Conservation (phyloP, 2,329 filamentous ascomycete genomes). For the Colletotrichum plurivorum region DNA sequence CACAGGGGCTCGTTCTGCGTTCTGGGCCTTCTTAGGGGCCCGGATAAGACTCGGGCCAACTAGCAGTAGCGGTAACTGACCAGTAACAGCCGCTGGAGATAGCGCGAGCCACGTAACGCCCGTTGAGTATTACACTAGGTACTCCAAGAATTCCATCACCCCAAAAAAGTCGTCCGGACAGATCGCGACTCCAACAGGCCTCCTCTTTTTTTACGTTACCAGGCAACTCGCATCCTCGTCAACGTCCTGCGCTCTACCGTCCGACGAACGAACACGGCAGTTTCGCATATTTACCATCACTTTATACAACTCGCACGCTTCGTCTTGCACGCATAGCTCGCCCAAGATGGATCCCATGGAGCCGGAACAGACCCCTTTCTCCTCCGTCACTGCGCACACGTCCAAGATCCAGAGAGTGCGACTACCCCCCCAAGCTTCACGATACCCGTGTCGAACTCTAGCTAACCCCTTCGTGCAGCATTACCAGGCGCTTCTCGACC, state of each 20-base stretch:
- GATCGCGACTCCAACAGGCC: slow-evolving; percentile 32
- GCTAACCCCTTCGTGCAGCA: slow-evolving; percentile 67
- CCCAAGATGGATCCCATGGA: slow-evolving; percentile 85
- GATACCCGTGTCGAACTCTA: background rate
- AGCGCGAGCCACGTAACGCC: background rate
- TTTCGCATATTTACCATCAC: background rate
- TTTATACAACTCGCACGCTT: background rate
- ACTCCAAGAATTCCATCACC: background rate
- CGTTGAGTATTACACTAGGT: slow-evolving; percentile 1
- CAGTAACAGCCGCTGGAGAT: background rate
- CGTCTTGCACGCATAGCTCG: slow-evolving; percentile 3
- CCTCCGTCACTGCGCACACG: slow-evolving; percentile 89
- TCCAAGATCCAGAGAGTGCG: slow-evolving; percentile 80
- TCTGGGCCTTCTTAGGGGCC: slow-evolving; percentile 15
- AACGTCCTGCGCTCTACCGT: background rate
- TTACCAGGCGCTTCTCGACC: slow-evolving; percentile 95
- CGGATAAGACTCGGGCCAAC: slow-evolving; percentile 39
- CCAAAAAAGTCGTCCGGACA: slow-evolving; percentile 40
- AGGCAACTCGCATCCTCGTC: slow-evolving; percentile 4
- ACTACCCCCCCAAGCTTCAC: slow-evolving; percentile 45
- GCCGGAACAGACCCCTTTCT: slow-evolving; percentile 92
- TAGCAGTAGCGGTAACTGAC: slow-evolving; percentile 11
- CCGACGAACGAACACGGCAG: slow-evolving; percentile 9
- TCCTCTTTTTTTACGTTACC: slow-evolving; percentile 11
- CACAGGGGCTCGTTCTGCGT: slow-evolving; percentile 14